Evolutionary conservation across 2,329 filamentous ascomycete species (phyloP).

Genomic region (Huntiella abstrusa): DNA sequence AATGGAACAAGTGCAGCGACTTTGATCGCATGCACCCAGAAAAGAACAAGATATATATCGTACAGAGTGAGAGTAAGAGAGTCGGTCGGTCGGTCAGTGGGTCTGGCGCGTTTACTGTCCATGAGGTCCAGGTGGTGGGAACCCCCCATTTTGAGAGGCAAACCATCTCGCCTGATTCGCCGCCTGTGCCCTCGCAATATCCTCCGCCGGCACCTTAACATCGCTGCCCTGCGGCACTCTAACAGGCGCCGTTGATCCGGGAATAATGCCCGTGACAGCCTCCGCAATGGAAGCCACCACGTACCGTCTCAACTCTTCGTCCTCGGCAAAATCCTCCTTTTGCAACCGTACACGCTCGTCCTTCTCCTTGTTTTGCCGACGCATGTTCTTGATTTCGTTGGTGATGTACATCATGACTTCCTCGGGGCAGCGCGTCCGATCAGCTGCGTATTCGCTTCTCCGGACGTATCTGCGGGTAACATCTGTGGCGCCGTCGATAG

Average conservation of each 20-base stretch:
- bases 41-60: no score
- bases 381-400: slow-evolving; percentile 72
- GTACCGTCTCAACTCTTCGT: slow-evolving; percentile 54
- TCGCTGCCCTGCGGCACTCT: slow-evolving; percentile 25
- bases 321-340: slow-evolving; percentile 61
- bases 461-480: slow-evolving; percentile 51
- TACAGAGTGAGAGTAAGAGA: no score
- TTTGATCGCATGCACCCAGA: no score
- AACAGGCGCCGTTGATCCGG: slow-evolving; percentile 19
- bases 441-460: slow-evolving; percentile 51
- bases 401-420: slow-evolving; percentile 81
- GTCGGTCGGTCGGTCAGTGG: no score
- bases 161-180: slow-evolving; percentile 7
- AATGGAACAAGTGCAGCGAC: no score
- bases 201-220: slow-evolving; percentile 41
- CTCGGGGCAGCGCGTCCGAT: slow-evolving; percentile 65
- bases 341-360: slow-evolving; percentile 65
- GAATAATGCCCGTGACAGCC: slow-evolving; percentile 49
- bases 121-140: slow-evolving; percentile 1
- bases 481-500: slow-evolving; percentile 60
- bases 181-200: slow-evolving; percentile 22
- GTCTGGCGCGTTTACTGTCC: background rate
- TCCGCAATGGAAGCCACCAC: slow-evolving; percentile 56
- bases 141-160: slow-evolving; percentile 6
- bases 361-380: slow-evolving; percentile 69